Percentiles rank a stretch among this genome's conserved stretches.
Conservation (phyloP, 192 early-diverging fungal genomes). For the Diversispora eburnea region DNA sequence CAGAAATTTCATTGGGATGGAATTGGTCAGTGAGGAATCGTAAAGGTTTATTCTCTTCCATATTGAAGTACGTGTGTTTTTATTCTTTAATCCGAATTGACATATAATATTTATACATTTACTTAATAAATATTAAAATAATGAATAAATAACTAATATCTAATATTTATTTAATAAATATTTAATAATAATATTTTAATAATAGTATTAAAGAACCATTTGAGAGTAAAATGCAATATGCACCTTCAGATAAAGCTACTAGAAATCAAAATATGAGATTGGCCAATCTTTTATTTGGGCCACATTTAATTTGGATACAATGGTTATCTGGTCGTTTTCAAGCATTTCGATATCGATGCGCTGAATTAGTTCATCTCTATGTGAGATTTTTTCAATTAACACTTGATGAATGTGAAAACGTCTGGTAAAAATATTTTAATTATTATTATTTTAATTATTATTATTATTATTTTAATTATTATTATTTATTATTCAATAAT, state of each 20-base stretch:
- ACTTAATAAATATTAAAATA: too few species aligned
- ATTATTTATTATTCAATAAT: not conserved
- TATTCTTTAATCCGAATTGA: too few species aligned
- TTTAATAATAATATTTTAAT: not conserved
- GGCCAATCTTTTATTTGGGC: conserved; percentile 59
- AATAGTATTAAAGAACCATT: conserved; percentile 72
- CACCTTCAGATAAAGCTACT: conserved; percentile 79
- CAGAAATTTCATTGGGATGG: conserved; percentile 83
- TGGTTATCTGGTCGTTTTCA: conserved; percentile 86
- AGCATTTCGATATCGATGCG: conserved; percentile 67
- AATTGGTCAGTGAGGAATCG: conserved; percentile 69
- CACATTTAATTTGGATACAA: conserved; percentile 82
- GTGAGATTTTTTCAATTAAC: conserved; percentile 78
- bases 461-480: not conserved
- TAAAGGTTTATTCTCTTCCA: conserved; percentile 77
- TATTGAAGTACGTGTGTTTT: conserved; percentile 37
- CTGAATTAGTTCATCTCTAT: conserved; percentile 71
- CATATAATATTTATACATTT: too few species aligned
- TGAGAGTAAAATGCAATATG: conserved; percentile 86
- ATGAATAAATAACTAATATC: too few species aligned
- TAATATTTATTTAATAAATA: not conserved
- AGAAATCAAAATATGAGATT: conserved; percentile 56
- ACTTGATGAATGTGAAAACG: conserved; percentile 43
- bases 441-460: not conserved
- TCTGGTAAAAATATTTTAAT: conserved; percentile 26